Conservation (phyloP, 2,329 filamentous ascomycete species). For the Gremmenia infestans region DNA sequence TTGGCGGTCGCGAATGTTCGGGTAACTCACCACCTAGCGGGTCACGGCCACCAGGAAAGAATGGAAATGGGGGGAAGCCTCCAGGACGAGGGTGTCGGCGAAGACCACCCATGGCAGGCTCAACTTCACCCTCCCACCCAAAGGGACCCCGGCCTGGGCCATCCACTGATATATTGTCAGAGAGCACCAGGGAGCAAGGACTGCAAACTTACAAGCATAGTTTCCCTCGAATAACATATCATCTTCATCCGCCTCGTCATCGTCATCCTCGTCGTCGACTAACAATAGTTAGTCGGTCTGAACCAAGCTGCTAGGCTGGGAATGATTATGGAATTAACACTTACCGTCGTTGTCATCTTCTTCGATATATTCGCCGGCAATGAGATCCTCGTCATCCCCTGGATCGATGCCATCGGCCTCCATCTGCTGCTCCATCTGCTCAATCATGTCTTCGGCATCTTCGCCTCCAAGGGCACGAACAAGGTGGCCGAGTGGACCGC, state of each 20-base stretch:
- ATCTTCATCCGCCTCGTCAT: conserved; percentile 63
- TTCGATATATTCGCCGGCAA: conserved; percentile 45
- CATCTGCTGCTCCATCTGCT: conserved; percentile 34
- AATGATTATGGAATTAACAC: conserved; percentile 6
- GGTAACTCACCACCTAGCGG: conserved; percentile 43
- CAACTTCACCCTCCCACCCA: conserved; percentile 54
- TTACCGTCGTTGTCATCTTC: conserved; percentile 57
- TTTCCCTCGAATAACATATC: conserved; percentile 58
- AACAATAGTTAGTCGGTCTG: conserved; percentile 21
- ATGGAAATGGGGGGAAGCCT: conserved; percentile 54
- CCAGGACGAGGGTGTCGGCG: conserved; percentile 51
- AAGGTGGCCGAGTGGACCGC: conserved; percentile 46
- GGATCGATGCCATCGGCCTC: conserved; percentile 42
- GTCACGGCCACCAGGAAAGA: conserved; percentile 54
- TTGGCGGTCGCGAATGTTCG: no score
- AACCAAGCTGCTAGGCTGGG: neutral
- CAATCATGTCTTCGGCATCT: conserved; percentile 33
- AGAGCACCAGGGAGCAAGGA: neutral
- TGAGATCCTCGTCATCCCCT: conserved; percentile 42
- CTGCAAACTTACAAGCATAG: conserved; percentile 46
- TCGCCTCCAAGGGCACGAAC: conserved; percentile 45
- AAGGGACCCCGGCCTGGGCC: conserved; percentile 35
- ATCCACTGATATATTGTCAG: conserved; percentile 18
- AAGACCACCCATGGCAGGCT: conserved; percentile 38
- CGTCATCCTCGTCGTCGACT: conserved; percentile 62